These are phyloP conservation scores for Adansonia rubrostipa DNA, from an alignment of 441 rosid species.

Conservation along the genomic window DNA sequence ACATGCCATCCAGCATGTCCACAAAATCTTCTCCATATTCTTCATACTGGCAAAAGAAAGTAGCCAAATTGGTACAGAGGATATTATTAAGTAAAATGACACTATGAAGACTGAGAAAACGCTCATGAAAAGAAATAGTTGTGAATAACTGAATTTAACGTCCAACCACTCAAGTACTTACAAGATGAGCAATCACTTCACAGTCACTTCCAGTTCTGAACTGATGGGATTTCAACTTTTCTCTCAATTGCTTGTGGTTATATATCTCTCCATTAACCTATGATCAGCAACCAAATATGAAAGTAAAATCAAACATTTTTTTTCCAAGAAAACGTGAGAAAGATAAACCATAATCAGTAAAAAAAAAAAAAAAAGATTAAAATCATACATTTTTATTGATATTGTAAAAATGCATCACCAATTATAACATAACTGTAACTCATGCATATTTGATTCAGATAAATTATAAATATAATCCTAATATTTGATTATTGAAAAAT, in stretches of 20 bases:
- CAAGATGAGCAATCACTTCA: slow-evolving; percentile 98
- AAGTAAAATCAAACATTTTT: background rate
- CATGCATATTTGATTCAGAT: background rate
- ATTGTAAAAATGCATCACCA: background rate
- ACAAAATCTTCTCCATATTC: slow-evolving; percentile 92
- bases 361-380: background rate
- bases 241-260: slow-evolving; percentile 76
- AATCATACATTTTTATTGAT: background rate
- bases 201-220: slow-evolving; percentile 97
- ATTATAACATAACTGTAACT: background rate
- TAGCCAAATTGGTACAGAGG: background rate
- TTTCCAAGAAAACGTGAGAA: background rate
- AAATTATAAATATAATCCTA: background rate
- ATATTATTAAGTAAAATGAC: background rate
- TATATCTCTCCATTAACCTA: slow-evolving; percentile 99
- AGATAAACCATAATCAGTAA: background rate
- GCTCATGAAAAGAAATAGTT: background rate
- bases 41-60: slow-evolving; percentile 68
- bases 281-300: slow-evolving; percentile 21
- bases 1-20: slow-evolving; percentile 97
- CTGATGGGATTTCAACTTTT: slow-evolving; percentile 63
- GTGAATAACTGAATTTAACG: background rate
- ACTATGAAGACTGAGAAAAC: background rate
- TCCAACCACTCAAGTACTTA: slow-evolving; percentile 43
- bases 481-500: background rate